Percentiles rank a stretch among this genome's conserved stretches.
Conservation (phyloP, 2,329 filamentous ascomycete genomes). For the Blumeria hordei region DNA sequence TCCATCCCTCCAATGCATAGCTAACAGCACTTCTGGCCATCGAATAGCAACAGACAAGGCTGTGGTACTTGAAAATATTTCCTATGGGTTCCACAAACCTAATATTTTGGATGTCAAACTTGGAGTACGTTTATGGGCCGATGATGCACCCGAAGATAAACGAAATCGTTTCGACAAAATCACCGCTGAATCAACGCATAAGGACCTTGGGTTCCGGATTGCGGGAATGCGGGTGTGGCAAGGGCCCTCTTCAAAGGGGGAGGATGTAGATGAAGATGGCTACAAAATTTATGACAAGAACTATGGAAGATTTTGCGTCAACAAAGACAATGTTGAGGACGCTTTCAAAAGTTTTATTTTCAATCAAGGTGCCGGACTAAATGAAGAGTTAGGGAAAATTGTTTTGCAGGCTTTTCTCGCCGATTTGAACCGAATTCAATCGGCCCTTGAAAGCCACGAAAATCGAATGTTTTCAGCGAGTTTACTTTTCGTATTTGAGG, state of each 20-base stretch:
- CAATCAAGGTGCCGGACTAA: slow-evolving; percentile 31
- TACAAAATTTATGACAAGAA: slow-evolving; percentile 39
- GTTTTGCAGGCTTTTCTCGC: slow-evolving; percentile 28
- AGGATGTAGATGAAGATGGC: slow-evolving; percentile 26
- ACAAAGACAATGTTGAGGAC: slow-evolving; percentile 27
- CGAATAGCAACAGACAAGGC: slow-evolving; percentile 52
- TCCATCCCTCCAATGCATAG: no score
- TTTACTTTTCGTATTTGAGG: slow-evolving; percentile 39
- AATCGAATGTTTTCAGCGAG: slow-evolving; percentile 34
- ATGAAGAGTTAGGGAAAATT: slow-evolving; percentile 29
- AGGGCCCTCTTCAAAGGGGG: slow-evolving; percentile 27
- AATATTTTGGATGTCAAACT: slow-evolving; percentile 91
- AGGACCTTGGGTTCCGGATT: slow-evolving; percentile 34
- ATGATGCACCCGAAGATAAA: slow-evolving; percentile 37
- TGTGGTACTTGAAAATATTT: slow-evolving; percentile 67
- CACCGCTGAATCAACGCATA: slow-evolving; percentile 32
- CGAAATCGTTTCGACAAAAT: slow-evolving; percentile 35
- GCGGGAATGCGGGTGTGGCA: slow-evolving; percentile 41
- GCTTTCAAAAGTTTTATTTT: slow-evolving; percentile 33
- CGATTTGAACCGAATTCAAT: slow-evolving; percentile 27
- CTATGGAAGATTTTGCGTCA: slow-evolving; percentile 29
- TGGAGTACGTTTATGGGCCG: slow-evolving; percentile 65
- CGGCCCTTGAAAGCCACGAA: slow-evolving; percentile 29
- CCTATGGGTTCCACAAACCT: slow-evolving; percentile 55
- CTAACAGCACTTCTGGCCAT: slow-evolving; percentile 8